These are phyloP conservation scores for Colletotrichum noveboracense DNA, from an alignment of 2,329 filamentous ascomycete species.

Conservation along the genomic window DNA sequence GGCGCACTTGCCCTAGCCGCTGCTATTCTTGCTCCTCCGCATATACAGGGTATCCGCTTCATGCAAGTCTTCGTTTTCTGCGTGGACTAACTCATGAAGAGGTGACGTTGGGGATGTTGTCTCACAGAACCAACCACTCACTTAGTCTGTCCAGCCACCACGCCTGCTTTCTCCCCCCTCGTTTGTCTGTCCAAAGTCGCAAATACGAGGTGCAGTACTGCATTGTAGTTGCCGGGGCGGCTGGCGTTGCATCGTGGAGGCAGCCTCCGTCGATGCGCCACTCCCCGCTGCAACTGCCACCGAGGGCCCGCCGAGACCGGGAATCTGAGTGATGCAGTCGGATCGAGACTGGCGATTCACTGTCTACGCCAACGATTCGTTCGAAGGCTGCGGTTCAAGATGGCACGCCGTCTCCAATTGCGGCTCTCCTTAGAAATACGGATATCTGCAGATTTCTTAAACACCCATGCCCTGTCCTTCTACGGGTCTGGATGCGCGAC, in stretches of 20 bases:
- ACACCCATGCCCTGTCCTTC: neutral
- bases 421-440: neutral
- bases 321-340: neutral
- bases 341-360: neutral
- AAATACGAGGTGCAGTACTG: constrained; percentile 14
- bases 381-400: neutral
- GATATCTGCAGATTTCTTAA: neutral
- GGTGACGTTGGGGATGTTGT: neutral
- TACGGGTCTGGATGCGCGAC: neutral
- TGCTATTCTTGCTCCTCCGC: constrained; percentile 1
- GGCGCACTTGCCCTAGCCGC: neutral
- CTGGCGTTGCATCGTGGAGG: constrained; percentile 12
- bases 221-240: neutral
- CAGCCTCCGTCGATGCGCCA: neutral
- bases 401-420: neutral
- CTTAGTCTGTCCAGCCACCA: neutral
- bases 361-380: neutral
- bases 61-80: neutral
- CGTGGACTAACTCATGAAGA: neutral
- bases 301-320: neutral
- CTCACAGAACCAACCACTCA: neutral
- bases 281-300: neutral
- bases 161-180: neutral
- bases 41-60: neutral
- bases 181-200: neutral